These are phyloP conservation scores for Daucus carota DNA, from an alignment of 129 eudicot genomes.

Conservation along the genomic window DNA sequence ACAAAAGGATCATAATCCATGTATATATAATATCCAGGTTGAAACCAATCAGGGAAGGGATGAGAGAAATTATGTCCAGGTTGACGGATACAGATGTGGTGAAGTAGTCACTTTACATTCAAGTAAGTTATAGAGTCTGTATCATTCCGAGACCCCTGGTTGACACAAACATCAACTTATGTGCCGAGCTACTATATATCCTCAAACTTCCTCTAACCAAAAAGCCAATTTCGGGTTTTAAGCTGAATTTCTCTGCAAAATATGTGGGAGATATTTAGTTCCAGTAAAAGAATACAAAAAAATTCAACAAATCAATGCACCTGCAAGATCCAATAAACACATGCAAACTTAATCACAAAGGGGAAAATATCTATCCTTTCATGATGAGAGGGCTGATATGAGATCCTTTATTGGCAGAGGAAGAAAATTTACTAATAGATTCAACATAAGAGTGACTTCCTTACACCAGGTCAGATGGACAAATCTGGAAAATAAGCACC, in stretches of 20 bases:
- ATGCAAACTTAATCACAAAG: not conserved
- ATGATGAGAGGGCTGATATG: not conserved
- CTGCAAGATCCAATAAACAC: not conserved
- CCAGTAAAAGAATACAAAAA: not conserved
- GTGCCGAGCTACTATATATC: constrained; percentile 35
- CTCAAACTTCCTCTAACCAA: constrained; percentile 82
- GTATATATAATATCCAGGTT: too few relatives aligned
- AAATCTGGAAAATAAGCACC: not conserved
- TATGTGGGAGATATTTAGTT: not conserved
- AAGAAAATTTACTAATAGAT: not conserved
- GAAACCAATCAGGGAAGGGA: too few relatives aligned
- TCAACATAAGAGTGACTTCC: not conserved
- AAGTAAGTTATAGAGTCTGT: constrained; percentile 31
- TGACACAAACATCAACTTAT: constrained; percentile 36
- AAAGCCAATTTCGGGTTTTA: constrained; percentile 96
- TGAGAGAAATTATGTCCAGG: too few relatives aligned
- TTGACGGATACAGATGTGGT: too few relatives aligned
- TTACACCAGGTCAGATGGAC: not conserved
- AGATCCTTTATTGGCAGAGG: not conserved
- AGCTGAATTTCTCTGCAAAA: constrained; percentile 90
- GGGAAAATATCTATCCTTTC: not conserved
- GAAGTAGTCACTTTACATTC: too few relatives aligned
- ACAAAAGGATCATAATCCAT: too few relatives aligned
- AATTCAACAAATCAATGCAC: not conserved
- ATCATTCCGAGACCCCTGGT: constrained; percentile 33